phyloP scores from a whole-genome alignment of 1,284 basidiomycete species.

The Ceratobasidium papillatum region DNA sequence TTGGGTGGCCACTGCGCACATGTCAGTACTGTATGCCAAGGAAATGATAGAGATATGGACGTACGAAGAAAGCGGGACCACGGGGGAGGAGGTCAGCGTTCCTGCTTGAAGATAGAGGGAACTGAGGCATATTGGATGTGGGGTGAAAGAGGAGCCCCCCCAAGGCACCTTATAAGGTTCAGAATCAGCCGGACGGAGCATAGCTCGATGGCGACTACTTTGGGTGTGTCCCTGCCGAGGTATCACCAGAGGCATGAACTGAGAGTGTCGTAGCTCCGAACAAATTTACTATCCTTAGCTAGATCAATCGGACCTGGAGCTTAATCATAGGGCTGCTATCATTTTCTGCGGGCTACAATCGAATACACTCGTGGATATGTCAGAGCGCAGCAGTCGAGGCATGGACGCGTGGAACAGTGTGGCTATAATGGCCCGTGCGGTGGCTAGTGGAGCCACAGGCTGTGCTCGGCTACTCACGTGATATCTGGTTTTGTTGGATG shows the following conservation, averaged over 20 bases:
- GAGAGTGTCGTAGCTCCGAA: conserved; percentile 12
- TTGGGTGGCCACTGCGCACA: conserved; percentile 21
- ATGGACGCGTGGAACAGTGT: neutral
- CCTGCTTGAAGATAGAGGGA: conserved; percentile 30
- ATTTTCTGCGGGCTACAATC: neutral
- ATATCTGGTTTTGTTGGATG: conserved; percentile 2
- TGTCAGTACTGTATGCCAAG: neutral
- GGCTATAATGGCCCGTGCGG: conserved; percentile 17
- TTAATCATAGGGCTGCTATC: neutral
- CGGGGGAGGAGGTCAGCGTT: conserved; percentile 8
- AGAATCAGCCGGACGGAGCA: neutral
- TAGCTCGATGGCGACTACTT: neutral
- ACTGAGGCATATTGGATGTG: conserved; percentile 27
- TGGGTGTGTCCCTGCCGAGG: conserved; percentile 10
- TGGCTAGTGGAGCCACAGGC: conserved; percentile 6
- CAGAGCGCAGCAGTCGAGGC: neutral
- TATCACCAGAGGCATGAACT: neutral
- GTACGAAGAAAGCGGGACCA: conserved; percentile 24
- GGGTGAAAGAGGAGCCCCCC: neutral
- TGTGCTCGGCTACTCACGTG: conserved; percentile 29
- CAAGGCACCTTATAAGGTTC: neutral
- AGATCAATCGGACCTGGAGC: neutral
- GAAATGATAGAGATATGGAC: neutral
- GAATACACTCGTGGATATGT: neutral
- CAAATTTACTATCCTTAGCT: neutral